phyloP scores from a whole-genome alignment of 768 basidiomycete genomes.

The Suillus ampliporus region DNA sequence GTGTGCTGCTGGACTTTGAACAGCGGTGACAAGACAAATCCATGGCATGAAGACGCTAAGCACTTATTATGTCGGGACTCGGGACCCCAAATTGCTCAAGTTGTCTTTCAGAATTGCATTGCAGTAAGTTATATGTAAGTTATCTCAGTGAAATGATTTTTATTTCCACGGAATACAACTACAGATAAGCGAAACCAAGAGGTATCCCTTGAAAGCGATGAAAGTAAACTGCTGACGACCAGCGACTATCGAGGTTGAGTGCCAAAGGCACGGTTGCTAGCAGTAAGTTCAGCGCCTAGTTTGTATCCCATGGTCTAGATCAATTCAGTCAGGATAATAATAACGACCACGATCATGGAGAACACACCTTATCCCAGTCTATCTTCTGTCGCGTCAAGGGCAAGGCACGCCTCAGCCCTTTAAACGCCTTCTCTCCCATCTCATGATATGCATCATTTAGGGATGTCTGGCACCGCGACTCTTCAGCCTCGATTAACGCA shows the following conservation, averaged over 20 bases:
- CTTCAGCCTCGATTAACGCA: constrained; percentile 81
- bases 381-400: constrained; percentile 93
- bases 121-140: background rate
- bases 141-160: background rate
- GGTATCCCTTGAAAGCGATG: background rate
- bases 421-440: constrained; percentile 94
- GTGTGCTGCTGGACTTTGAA: constrained; percentile 26
- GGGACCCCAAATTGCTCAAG: too few species aligned
- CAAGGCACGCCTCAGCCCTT: constrained; percentile 85
- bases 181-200: background rate
- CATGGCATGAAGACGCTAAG: background rate
- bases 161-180: background rate
- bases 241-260: background rate
- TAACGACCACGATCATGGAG: background rate
- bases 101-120: too few species aligned
- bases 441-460: constrained; percentile 85
- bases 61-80: too few species aligned
- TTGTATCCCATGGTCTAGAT: constrained; percentile 64
- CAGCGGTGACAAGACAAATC: constrained; percentile 32
- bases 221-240: background rate
- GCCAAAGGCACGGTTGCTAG: constrained; percentile 62
- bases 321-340: background rate
- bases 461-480: constrained; percentile 77
- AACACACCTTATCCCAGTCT: constrained; percentile 90
- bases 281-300: constrained; percentile 75